Evolutionary conservation across 768 basidiomycete genomes (phyloP).

Genomic region (Flagelloscypha sp.): DNA sequence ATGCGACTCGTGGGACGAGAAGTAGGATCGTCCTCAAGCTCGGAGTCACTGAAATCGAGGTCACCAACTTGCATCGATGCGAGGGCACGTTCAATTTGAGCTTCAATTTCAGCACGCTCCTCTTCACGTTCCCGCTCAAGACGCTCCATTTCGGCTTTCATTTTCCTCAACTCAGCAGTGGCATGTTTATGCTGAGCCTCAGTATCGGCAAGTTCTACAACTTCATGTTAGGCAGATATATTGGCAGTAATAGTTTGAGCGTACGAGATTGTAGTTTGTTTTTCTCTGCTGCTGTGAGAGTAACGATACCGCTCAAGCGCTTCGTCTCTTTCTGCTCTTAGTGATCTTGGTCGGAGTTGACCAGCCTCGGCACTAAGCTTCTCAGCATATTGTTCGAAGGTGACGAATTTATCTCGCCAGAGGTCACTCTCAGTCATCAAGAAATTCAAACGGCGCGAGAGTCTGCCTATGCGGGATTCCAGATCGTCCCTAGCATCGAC

Average conservation of each 20-base stretch:
- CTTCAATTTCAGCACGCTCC: constrained; percentile 91
- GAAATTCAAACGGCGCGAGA: constrained; percentile 81
- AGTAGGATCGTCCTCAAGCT: constrained; percentile 65
- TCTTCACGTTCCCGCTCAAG: constrained; percentile 84
- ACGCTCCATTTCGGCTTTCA: constrained; percentile 77
- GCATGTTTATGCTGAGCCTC: constrained; percentile 78
- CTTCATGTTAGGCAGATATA: not conserved
- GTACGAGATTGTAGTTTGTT: constrained; percentile 67
- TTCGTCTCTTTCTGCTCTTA: constrained; percentile 85
- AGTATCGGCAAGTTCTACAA: constrained; percentile 69
- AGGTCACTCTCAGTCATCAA: constrained; percentile 85
- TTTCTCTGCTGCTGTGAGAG: constrained; percentile 72
- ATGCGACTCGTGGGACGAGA: constrained; percentile 63
- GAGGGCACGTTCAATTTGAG: constrained; percentile 81
- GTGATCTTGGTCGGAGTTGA: constrained; percentile 83
- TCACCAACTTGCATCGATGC: constrained; percentile 79
- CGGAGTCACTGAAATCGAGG: constrained; percentile 68
- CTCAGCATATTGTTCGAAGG: constrained; percentile 91
- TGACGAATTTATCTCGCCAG: constrained; percentile 91
- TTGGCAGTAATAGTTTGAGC: constrained; percentile 20
- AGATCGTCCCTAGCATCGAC: constrained; percentile 91
- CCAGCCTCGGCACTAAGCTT: constrained; percentile 80
- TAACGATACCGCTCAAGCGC: constrained; percentile 71
- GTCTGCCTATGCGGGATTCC: constrained; percentile 86
- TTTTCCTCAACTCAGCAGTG: constrained; percentile 68